Evolutionary conservation across 225 moss, liverwort and hornwort species (phyloP), one percentile per base, ranked within the genome.

Genomic region (Marchantia paleacea): DNA sequence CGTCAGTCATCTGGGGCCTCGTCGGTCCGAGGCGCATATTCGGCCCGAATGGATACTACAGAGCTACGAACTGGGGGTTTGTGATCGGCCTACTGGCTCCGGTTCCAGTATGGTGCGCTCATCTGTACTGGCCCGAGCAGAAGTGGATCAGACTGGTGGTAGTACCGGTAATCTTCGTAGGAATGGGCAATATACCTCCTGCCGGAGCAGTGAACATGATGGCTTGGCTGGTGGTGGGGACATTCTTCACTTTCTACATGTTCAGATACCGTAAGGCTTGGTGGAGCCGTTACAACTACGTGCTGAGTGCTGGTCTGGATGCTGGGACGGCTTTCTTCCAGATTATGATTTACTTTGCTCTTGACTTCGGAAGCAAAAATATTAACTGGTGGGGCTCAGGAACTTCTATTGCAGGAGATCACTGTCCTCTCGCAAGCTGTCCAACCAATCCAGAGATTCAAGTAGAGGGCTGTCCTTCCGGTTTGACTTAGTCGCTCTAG

Each of bases 231-330:
- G 3, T 75, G 12, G 64, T 81, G 4, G 81, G 81, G 16, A n/a
- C 61, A 6, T 9, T 81, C 9, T 81, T 81, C 58, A 81, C 58
- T 48, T 81, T 73, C 81, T 81, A 73, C 62, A 28, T 75, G 15
- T 81, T 60, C 81, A 81, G 26, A 20, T 75, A 81, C 81, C 74
- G 29, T 5, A 81, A 81, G 50, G 5, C 13, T 3, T 75, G 81
- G 81, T 81, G 81, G 81, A 31, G 64, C 60, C 73, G 81, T 1
- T 81, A 81, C 74, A 75, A 81, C 63, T 81, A 81, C 47, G 74
- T 81, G 49, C 49, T 81, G 47, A 73, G 73, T 22, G 61, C 75
- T 24, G 75, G 73, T 39, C 6, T 75, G 47, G 81, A 81, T 47
- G 52, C 61, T 26, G 81, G 81, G 0, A 52, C 63, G 8, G 81